Percentiles rank a stretch among this genome's conserved stretches.
Conservation (phyloP, 768 basidiomycete genomes). For the Trametes villosa region DNA sequence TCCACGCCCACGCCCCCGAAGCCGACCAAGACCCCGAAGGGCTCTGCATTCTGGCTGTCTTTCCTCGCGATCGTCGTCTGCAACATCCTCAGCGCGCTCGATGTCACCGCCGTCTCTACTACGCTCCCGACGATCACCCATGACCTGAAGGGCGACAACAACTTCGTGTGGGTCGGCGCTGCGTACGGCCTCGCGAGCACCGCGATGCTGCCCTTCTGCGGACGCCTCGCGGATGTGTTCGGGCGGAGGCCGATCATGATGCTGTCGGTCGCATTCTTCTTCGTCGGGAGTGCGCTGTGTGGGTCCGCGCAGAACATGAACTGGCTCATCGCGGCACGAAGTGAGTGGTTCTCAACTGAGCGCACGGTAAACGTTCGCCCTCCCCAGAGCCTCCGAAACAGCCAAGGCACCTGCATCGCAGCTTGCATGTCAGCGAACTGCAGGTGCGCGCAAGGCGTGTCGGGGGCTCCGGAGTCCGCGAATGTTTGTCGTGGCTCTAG, state of each 20-base stretch:
- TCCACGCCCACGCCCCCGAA: neutral
- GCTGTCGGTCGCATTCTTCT: slow-evolving; percentile 38
- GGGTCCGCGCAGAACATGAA: slow-evolving; percentile 45
- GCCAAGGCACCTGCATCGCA: too few relatives aligned
- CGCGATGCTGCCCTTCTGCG: slow-evolving; percentile 38
- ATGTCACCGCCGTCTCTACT: slow-evolving; percentile 14
- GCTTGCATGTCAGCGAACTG: too few relatives aligned
- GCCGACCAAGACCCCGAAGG: neutral
- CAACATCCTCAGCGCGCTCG: slow-evolving; percentile 21
- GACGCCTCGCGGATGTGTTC: slow-evolving; percentile 28
- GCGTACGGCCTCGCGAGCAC: slow-evolving; percentile 42
- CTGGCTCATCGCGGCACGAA: slow-evolving; percentile 45
- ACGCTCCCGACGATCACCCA: slow-evolving; percentile 14
- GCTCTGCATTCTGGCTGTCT: slow-evolving; percentile 13
- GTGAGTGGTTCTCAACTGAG: too few relatives aligned
- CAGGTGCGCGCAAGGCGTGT: too few relatives aligned
- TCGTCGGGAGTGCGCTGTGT: slow-evolving; percentile 44
- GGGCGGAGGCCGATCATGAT: slow-evolving; percentile 41
- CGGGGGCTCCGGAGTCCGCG: too few relatives aligned
- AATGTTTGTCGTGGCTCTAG: too few relatives aligned
- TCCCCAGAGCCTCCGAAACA: too few relatives aligned
- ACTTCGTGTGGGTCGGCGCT: slow-evolving; percentile 33
- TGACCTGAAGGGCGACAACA: slow-evolving; percentile 22
- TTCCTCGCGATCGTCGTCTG: slow-evolving; percentile 14
- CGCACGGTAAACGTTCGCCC: too few relatives aligned